Base-by-base conservation (phyloP, 768 basidiomycete genomes). In the Mycena vitilis region DNA sequence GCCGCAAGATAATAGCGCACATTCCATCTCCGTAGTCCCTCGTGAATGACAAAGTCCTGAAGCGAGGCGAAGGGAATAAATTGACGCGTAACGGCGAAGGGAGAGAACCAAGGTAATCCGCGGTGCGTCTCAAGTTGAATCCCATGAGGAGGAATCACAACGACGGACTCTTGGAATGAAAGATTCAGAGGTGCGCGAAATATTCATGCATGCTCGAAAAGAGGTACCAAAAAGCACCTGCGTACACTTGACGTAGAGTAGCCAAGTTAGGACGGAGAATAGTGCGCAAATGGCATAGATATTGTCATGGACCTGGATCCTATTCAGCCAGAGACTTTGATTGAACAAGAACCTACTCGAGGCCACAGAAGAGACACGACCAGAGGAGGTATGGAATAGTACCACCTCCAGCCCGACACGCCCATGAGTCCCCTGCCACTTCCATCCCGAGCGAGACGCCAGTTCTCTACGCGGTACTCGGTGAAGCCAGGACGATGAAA, bases 111-210 rank as follows among this genome's bases (percentile, higher is more conserved):
- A 12, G 84, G 84, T 38, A 89, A 75, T 1, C 92, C 93, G 61
- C 86, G 81, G 77, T 88, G 87, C 0, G 88, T 90, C 76, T 94
- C 92, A 4, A 95, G 78, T 73, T 95, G 94, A 48, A 95, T 81
- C 13, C 93, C 93, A 60, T 91, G 87, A 1, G 83, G 80, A 10
- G 90, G 89, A 52, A 94, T 76, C 44, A 91, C 81, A 49, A 93
- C 77, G 5, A 94, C 79, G 22, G 91, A 93, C 79, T 95, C 93
- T 94, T 54, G 34, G n/a, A 4, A 59, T 15, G 30, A n/a, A 30
- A n/a, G 69, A 58, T 49, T 70, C 44, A 64, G 58, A 57, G 47
- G 65, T 16, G 18, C 34, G 30, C 18, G 48, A 55, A 55, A 25
- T n/a, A 49, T 13, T 37, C 37, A 16, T 36, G 60, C 37, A 16